phyloP scores from a whole-genome alignment of 805 yeast genomes.

The Suhomyces sp. region DNA sequence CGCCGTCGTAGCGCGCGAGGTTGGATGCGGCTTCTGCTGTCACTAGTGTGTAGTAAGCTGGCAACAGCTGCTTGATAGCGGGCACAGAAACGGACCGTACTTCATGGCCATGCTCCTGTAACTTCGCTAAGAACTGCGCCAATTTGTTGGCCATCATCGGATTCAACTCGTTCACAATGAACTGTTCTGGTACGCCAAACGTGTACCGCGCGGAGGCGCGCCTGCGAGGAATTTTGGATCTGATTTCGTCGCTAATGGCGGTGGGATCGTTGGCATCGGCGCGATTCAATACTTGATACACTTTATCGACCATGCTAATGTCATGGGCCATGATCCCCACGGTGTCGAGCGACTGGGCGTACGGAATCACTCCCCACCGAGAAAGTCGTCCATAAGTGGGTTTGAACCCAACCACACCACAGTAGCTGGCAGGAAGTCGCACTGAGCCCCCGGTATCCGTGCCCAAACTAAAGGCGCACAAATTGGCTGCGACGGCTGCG shows the following conservation, averaged over 20 bases:
- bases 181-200: constrained; percentile 76
- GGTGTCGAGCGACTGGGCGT: constrained; percentile 92
- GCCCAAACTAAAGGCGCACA: constrained; percentile 77
- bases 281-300: constrained; percentile 54
- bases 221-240: constrained; percentile 25
- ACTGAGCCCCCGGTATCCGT: constrained; percentile 98
- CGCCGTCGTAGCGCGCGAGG: constrained; percentile 84
- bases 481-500: constrained; percentile 75
- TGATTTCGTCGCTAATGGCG: constrained; percentile 36
- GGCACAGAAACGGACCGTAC: constrained; percentile 71
- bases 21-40: constrained; percentile 95
- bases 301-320: constrained; percentile 42
- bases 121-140: constrained; percentile 35
- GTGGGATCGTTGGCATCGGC: constrained; percentile 83
- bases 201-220: not conserved
- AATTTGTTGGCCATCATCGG: constrained; percentile 30
- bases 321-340: constrained; percentile 75
- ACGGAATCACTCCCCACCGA: constrained; percentile 87
- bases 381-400: constrained; percentile 93
- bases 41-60: constrained; percentile 82
- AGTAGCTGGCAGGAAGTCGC: constrained; percentile 85
- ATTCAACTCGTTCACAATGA: constrained; percentile 54
- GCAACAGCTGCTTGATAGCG: constrained; percentile 59
- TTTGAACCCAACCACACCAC: constrained; percentile 82
- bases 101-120: constrained; percentile 49